These are phyloP conservation scores for Adansonia digitata DNA, from an alignment of 345 rosid species.

Conservation along the genomic window DNA sequence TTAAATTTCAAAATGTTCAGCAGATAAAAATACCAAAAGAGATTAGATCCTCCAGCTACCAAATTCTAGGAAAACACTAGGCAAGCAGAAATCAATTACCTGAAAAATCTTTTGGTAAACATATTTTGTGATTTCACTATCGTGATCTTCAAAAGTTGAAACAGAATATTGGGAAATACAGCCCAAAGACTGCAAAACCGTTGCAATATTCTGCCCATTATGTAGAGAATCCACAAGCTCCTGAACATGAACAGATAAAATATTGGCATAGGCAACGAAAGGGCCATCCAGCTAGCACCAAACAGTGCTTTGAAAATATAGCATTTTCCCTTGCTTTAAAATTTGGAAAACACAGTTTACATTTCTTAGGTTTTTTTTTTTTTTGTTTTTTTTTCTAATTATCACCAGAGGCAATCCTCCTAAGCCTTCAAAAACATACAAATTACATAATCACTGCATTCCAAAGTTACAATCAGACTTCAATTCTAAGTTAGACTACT, in stretches of 20 bases:
- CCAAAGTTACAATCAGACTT: neutral
- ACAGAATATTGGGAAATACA: conserved; percentile 67
- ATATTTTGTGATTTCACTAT: conserved; percentile 48
- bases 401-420: neutral
- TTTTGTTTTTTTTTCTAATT: neutral
- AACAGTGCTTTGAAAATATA: neutral
- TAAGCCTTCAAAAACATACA: neutral
- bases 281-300: neutral
- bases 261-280: neutral
- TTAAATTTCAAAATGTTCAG: conserved; percentile 16
- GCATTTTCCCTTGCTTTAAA: neutral
- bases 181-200: conserved; percentile 86
- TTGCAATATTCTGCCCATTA: conserved; percentile 55
- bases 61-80: conserved; percentile 17
- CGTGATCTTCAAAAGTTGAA: conserved; percentile 47
- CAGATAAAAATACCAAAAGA: conserved; percentile 12
- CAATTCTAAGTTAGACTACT: neutral
- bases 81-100: conserved; percentile 40
- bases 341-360: neutral
- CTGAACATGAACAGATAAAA: conserved; percentile 46
- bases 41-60: conserved; percentile 3
- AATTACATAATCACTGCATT: neutral
- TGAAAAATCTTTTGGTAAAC: conserved; percentile 39
- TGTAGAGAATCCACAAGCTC: conserved; percentile 58
- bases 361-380: neutral